A percentile compares a stretch with the other conserved stretches of the same genome.
Evolutionary conservation across 805 yeast species (phyloP).

Genomic region (Hanseniaspora meyeri): DNA sequence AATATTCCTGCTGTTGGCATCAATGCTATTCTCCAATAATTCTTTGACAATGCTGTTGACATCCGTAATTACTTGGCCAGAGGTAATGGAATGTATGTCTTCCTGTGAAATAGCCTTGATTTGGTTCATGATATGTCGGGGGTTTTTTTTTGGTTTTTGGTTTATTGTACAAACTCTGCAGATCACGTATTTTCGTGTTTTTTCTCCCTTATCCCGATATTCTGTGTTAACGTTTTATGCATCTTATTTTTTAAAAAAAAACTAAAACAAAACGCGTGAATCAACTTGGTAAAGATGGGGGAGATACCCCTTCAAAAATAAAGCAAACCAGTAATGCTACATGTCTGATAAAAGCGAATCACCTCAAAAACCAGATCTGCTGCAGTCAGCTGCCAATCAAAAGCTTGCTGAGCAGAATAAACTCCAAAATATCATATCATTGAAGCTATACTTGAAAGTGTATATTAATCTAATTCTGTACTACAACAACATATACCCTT

Average conservation of each 20-base stretch:
- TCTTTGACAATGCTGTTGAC: slow-evolving; percentile 71
- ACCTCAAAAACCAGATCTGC: background rate
- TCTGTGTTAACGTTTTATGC: too few relatives aligned
- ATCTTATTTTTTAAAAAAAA: too few relatives aligned
- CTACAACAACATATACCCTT: slow-evolving; percentile 31
- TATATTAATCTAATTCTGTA: slow-evolving; percentile 29
- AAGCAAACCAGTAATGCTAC: background rate
- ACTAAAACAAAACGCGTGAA: too few relatives aligned
- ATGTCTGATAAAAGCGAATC: background rate
- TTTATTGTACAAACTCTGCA: too few relatives aligned
- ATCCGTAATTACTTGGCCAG: slow-evolving; percentile 87
- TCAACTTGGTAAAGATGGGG: too few relatives aligned
- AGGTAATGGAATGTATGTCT: slow-evolving; percentile 68
- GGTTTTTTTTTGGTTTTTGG: background rate
- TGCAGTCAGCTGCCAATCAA: background rate
- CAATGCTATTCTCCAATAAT: slow-evolving; percentile 73
- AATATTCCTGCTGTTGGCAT: slow-evolving; percentile 57
- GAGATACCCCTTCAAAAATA: background rate
- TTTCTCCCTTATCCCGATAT: background rate
- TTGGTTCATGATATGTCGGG: background rate
- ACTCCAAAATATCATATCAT: slow-evolving; percentile 16
- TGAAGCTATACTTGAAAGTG: slow-evolving; percentile 27
- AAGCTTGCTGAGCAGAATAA: background rate
- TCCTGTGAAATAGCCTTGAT: slow-evolving; percentile 31
- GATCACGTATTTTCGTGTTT: background rate